Evolutionary conservation across 108 stramenopile species (phyloP).

Genomic region (Pinguiococcus pyrenoidosus): DNA sequence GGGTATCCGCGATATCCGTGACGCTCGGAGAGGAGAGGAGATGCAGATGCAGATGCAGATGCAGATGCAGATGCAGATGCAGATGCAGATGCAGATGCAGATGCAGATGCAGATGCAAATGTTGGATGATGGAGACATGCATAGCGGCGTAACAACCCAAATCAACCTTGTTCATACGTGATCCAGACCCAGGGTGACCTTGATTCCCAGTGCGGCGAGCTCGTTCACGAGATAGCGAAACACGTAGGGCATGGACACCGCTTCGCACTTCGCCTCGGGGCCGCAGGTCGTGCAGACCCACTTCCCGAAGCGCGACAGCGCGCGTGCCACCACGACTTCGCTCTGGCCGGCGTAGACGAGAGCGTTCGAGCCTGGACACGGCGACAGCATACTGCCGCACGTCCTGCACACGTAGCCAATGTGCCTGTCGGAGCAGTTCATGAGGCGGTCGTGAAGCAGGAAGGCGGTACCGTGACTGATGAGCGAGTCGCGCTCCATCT

Average conservation of each 20-base stretch:
- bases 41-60: too few relatives aligned
- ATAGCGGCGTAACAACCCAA: too few relatives aligned
- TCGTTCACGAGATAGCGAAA: constrained; percentile 95
- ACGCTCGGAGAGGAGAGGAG: too few relatives aligned
- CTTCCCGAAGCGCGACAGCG: too few relatives aligned
- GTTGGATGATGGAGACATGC: too few relatives aligned
- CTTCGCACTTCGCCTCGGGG: constrained; percentile 55
- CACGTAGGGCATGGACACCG: constrained; percentile 88
- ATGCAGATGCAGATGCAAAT: too few relatives aligned
- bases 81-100: too few relatives aligned
- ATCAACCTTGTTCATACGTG: too few relatives aligned
- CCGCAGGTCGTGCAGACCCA: constrained; percentile 11
- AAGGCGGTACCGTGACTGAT: constrained; percentile 85
- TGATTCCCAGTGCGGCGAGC: constrained; percentile 92
- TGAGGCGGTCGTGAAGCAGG: constrained; percentile 78
- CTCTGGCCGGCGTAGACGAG: neutral
- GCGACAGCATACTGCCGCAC: constrained; percentile 74
- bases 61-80: too few relatives aligned
- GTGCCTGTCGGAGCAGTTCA: constrained; percentile 90
- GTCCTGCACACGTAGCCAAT: constrained; percentile 70
- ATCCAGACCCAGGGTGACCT: constrained; percentile 54
- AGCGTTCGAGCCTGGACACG: constrained; percentile 8
- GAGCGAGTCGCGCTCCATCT: constrained; percentile 98
- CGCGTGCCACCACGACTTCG: too few relatives aligned
- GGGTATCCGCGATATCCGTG: too few relatives aligned